These are phyloP conservation scores for Zymoseptoria pseudotritici DNA, from an alignment of 2,329 filamentous ascomycete species.

Conservation along the genomic window DNA sequence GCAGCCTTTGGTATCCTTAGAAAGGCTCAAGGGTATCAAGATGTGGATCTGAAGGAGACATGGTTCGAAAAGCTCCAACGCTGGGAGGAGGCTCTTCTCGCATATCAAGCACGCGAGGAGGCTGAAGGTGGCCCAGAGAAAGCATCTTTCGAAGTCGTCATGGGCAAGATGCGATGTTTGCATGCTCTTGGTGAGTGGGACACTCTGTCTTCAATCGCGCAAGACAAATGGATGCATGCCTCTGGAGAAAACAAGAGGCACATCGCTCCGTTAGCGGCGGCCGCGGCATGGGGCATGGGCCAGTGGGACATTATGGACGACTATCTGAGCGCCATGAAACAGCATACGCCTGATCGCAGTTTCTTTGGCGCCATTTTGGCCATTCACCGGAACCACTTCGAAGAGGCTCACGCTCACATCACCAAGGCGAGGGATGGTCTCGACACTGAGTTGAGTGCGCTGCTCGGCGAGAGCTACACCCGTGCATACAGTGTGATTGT, in stretches of 20 bases:
- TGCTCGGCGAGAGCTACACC: slow-evolving; percentile 98
- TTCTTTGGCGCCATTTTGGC: slow-evolving; percentile 97
- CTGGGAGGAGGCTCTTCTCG: slow-evolving; percentile 93
- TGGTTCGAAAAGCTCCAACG: slow-evolving; percentile 98
- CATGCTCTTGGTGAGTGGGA: slow-evolving; percentile 98
- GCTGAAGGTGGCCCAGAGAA: slow-evolving; percentile 43
- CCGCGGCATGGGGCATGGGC: slow-evolving; percentile 89
- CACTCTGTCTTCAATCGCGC: slow-evolving; percentile 74
- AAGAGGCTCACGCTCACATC: slow-evolving; percentile 81
- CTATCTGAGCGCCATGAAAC: slow-evolving; percentile 91
- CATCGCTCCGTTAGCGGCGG: slow-evolving; percentile 89
- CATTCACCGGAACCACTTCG: slow-evolving; percentile 91
- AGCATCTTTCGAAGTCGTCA: slow-evolving; percentile 82
- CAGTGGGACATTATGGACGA: slow-evolving; percentile 99
- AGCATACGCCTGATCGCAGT: slow-evolving; percentile 83
- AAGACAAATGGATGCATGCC: slow-evolving; percentile 90
- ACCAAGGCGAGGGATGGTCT: slow-evolving; percentile 87
- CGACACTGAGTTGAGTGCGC: slow-evolving; percentile 88
- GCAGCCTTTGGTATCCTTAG: slow-evolving; percentile 95
- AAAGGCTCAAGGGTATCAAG: slow-evolving; percentile 90
- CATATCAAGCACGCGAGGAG: slow-evolving; percentile 82
- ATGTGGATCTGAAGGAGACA: slow-evolving; percentile 92
- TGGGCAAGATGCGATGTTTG: slow-evolving; percentile 98
- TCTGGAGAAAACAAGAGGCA: slow-evolving; percentile 77
- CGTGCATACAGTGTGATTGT: slow-evolving; percentile 97